Evolutionary conservation across 257 asterid species (phyloP).

Genomic region (Phtheirospermum japonicum): DNA sequence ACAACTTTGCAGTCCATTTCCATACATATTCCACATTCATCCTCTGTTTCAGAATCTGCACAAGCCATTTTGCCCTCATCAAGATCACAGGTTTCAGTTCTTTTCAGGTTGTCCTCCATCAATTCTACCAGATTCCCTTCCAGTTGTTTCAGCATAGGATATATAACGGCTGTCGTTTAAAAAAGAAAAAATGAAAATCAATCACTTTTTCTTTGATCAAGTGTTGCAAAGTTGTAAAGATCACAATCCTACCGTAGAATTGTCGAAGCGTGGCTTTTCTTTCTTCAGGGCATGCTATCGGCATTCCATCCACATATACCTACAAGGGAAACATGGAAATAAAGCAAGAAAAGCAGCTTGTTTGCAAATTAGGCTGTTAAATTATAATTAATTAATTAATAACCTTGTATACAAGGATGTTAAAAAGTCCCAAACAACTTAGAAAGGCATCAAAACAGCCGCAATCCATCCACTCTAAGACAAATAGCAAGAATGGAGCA

Average conservation of each 20-base stretch:
- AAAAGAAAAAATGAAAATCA: too few relatives aligned
- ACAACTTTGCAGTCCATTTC: conserved; percentile 46
- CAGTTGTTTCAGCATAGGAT: conserved; percentile 62
- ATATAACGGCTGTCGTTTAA: conserved; percentile 55
- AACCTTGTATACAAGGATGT: conserved; percentile 57
- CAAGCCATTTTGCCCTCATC: conserved; percentile 25
- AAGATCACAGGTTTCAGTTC: conserved; percentile 17
- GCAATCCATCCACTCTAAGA: conserved; percentile 63
- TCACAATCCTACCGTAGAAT: conserved; percentile 49
- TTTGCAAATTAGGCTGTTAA: not conserved
- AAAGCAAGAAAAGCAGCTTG: not conserved
- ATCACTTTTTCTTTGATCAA: too few relatives aligned
- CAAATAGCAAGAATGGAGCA: conserved; percentile 49
- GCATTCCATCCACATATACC: conserved; percentile 61
- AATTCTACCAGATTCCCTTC: conserved; percentile 44
- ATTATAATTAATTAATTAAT: not conserved
- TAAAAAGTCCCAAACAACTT: conserved; percentile 51
- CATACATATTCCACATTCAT: conserved; percentile 79
- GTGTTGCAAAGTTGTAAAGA: too few relatives aligned
- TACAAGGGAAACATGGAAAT: conserved; percentile 6
- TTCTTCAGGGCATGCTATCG: conserved; percentile 43
- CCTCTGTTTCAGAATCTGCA: conserved; percentile 36
- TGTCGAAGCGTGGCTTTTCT: conserved; percentile 54
- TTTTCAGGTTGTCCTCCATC: conserved; percentile 34
- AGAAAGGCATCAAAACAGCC: conserved; percentile 51